phyloP scores from a whole-genome alignment of 148 eudicot genomes.

The Talinum fruticosum region DNA sequence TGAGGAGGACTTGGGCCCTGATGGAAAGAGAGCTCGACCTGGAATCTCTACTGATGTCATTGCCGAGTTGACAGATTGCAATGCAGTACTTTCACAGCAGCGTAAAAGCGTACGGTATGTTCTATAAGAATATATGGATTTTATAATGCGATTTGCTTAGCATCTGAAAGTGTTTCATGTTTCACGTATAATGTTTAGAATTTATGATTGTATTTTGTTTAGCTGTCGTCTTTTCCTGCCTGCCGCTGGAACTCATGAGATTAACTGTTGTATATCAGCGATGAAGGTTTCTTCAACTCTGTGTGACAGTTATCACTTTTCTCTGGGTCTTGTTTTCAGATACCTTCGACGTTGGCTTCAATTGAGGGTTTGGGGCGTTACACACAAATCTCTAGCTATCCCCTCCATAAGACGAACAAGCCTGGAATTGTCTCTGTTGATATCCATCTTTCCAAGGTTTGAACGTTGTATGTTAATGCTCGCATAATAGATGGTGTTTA shows the following conservation, averaged over 20 bases:
- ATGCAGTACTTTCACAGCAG: constrained; percentile 80
- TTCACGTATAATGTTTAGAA: too few species aligned
- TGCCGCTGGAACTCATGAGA: neutral
- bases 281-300: neutral
- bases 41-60: constrained; percentile 76
- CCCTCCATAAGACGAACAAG: constrained; percentile 88
- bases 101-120: constrained; percentile 83
- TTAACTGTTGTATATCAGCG: neutral
- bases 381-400: constrained; percentile 76
- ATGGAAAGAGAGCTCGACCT: constrained; percentile 56
- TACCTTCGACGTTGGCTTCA: constrained; percentile 77
- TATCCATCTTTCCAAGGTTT: constrained; percentile 70
- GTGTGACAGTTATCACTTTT: neutral
- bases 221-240: too few species aligned
- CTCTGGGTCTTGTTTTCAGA: constrained; percentile 38
- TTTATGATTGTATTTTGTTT: too few species aligned
- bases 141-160: too few species aligned
- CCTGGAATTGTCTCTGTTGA: constrained; percentile 88
- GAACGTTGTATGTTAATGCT: neutral
- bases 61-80: constrained; percentile 81
- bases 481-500: neutral
- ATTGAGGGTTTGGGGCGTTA: constrained; percentile 69
- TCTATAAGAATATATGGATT: neutral
- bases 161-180: neutral
- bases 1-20: constrained; percentile 59